Base-by-base conservation (phyloP, 208 protist species). In the Porcisia deanei region DNA sequence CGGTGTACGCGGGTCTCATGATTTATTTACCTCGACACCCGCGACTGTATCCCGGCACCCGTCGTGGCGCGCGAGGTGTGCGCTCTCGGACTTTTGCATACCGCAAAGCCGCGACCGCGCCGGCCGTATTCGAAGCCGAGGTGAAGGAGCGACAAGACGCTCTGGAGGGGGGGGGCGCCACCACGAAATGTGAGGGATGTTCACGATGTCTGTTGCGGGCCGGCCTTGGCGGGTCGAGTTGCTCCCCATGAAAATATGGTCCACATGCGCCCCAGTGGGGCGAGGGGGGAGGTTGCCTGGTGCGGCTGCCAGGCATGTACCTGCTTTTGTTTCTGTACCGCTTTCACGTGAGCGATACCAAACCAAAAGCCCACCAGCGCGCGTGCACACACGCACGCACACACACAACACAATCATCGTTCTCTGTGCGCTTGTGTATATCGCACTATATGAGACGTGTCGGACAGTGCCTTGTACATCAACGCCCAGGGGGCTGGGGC, bases 91-190 rank as follows among this genome's bases (percentile, higher is more conserved):
- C 39, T 10, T 22, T 5, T 5, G 3, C 43, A 22, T 22, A 20
- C 34, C 30, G 34, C 6, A 30, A 54, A 60, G 47, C n/a, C 39
- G 22, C n/a, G 72, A 9, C 20, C 12, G 34, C 45, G 16, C 25
- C 61, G 20, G 60, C 53, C 10, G 5, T 47, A 10, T 66, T 77
- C 45, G 68, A 55, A 22, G 43, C 25, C 1, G 66, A 53, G 52
- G 72, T 72, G 74, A 30, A 66, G 34, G 30, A 9, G 74, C 30
- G 64, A 54, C 45, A 49, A 9, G 10, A 47, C 2, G 22, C 67
- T 25, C 55, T 72, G n/a, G n/a, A n/a, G n/a, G n/a, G n/a, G n/a
- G n/a, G 41, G 22, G 3, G n/a, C 22, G 34, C n/a, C 37, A 72
- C 22, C n/a, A 2, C 20, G 43, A 12, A 2, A 18, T 12, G 9